Conservation (phyloP, 2,329 filamentous ascomycete genomes). For the Penicillium sp. region DNA sequence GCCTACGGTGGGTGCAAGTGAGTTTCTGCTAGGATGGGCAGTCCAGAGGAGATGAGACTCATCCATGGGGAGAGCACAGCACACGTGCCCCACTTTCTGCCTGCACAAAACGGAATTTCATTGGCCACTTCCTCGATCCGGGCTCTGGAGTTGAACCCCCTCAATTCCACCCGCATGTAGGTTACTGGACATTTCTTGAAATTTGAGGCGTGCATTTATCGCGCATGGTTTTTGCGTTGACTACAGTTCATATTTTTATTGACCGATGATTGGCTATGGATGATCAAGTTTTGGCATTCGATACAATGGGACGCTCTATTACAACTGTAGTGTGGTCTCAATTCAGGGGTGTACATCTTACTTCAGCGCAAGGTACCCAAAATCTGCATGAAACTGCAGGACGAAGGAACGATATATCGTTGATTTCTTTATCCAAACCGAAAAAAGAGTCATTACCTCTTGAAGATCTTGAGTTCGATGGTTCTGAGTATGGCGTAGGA, state of each 20-base stretch:
- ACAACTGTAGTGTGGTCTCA: neutral
- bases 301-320: neutral
- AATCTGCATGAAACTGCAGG: no score
- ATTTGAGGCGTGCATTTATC: no score
- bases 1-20: no score
- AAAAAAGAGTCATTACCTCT: conserved; percentile 37
- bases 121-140: neutral
- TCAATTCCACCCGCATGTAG: neutral
- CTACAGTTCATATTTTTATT: no score
- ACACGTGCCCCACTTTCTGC: neutral
- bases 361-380: neutral
- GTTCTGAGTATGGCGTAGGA: conserved; percentile 59
- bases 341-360: neutral
- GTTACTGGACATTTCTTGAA: neutral
- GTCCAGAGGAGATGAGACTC: neutral
- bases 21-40: no score
- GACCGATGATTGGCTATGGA: no score
- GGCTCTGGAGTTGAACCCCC: neutral
- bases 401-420: neutral
- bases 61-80: no score
- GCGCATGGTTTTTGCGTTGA: no score
- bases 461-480: conserved; percentile 54
- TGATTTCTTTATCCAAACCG: neutral
- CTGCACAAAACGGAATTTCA: neutral
- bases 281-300: neutral